A percentile compares a stretch with the other conserved stretches of the same genome.
These are phyloP conservation scores for Asterionellopsis glacialis DNA, from an alignment of 108 stramenopile genomes.

Conservation along the genomic window DNA sequence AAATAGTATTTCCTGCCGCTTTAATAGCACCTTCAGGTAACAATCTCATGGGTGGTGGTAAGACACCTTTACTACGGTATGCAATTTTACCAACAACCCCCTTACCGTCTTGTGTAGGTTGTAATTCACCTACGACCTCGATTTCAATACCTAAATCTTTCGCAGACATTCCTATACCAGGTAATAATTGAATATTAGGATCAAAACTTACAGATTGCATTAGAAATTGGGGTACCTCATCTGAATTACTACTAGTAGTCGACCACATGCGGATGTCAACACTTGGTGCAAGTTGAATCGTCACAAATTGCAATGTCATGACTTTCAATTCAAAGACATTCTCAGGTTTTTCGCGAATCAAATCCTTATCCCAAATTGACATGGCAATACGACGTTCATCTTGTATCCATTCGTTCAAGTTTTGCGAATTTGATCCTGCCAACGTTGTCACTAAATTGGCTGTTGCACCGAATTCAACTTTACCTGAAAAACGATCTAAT, in stretches of 20 bases:
- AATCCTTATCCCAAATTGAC: slow-evolving; percentile 66
- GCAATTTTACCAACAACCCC: slow-evolving; percentile 72
- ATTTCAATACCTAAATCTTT: slow-evolving; percentile 55
- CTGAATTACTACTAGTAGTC: too few species aligned
- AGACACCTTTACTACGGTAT: slow-evolving; percentile 49
- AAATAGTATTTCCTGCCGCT: slow-evolving; percentile 54
- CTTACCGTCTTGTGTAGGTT: slow-evolving; percentile 50
- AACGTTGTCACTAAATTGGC: slow-evolving; percentile 51
- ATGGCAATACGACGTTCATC: slow-evolving; percentile 59
- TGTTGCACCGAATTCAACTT: slow-evolving; percentile 71
- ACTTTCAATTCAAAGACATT: slow-evolving; percentile 57
- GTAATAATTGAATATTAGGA: slow-evolving; percentile 67
- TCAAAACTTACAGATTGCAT: slow-evolving; percentile 71
- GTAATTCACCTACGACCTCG: slow-evolving; percentile 72
- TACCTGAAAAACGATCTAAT: slow-evolving; percentile 46
- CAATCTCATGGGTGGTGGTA: slow-evolving; percentile 61
- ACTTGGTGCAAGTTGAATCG: slow-evolving; percentile 59
- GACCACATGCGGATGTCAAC: slow-evolving; percentile 79
- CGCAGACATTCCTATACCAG: slow-evolving; percentile 50
- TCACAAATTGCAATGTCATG: slow-evolving; percentile 81
- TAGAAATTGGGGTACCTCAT: slow-evolving; percentile 36
- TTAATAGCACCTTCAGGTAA: slow-evolving; percentile 54
- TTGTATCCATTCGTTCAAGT: slow-evolving; percentile 52
- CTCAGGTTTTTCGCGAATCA: slow-evolving; percentile 46
- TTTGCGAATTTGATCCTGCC: slow-evolving; percentile 8